These are phyloP conservation scores for Neonectria magnoliae DNA, from an alignment of 2,329 filamentous ascomycete species.

Conservation along the genomic window DNA sequence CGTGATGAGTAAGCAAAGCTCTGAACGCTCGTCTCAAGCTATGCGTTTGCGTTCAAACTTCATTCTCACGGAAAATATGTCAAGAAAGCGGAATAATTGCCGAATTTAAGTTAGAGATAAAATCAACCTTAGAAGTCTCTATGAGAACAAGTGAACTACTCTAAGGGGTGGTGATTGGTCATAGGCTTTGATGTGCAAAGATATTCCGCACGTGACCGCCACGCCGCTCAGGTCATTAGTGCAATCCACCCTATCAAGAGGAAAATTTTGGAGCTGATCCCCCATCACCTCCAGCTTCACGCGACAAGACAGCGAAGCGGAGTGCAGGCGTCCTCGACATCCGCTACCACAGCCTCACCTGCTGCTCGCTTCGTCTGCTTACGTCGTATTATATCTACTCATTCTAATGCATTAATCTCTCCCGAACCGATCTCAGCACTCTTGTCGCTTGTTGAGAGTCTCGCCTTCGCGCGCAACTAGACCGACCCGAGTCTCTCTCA, in stretches of 20 bases:
- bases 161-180: neutral
- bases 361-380: slow-evolving; percentile 10
- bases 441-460: slow-evolving; percentile 27
- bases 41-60: neutral
- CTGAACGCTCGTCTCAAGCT: neutral
- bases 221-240: slow-evolving; percentile 9
- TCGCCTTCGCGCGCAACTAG: slow-evolving; percentile 9
- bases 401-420: slow-evolving; percentile 40
- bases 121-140: neutral
- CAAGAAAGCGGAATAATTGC: no score
- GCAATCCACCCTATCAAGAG: slow-evolving; percentile 21
- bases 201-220: slow-evolving; percentile 26
- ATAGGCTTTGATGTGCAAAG: neutral
- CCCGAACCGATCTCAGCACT: slow-evolving; percentile 24
- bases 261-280: slow-evolving; percentile 44
- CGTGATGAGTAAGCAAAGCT: neutral
- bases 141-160: neutral
- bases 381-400: slow-evolving; percentile 4
- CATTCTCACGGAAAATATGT: no score
- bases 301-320: slow-evolving; percentile 36
- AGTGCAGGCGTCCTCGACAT: slow-evolving; percentile 31
- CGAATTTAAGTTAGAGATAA: neutral
- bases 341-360: slow-evolving; percentile 15
- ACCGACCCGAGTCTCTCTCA: slow-evolving; percentile 12
- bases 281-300: slow-evolving; percentile 32